Conservation (phyloP, 2,329 filamentous ascomycete genomes). For the Graphium sp. region DNA sequence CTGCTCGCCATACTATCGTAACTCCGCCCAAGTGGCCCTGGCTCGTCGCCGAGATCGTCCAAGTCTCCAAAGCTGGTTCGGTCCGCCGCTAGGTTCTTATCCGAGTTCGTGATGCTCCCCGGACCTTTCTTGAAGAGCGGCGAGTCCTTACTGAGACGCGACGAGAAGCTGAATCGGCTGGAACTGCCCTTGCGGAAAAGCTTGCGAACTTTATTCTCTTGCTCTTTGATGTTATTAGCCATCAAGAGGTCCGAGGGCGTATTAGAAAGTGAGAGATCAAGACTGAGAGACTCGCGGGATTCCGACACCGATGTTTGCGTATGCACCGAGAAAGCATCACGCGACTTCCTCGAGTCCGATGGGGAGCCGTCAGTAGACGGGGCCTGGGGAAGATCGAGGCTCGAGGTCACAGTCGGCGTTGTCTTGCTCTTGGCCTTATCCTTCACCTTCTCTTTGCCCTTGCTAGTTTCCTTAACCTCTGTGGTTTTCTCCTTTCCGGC, state of each 20-base stretch:
- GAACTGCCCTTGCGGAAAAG: constrained; percentile 49
- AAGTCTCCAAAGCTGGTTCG: constrained; percentile 40
- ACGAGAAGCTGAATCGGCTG: constrained; percentile 47
- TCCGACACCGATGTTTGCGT: constrained; percentile 43
- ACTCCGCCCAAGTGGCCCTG: constrained; percentile 25
- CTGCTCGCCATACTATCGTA: constrained; percentile 40
- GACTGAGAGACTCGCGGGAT: constrained; percentile 37
- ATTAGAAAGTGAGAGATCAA: constrained; percentile 39
- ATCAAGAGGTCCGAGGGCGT: constrained; percentile 28
- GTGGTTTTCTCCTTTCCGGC: constrained; percentile 9
- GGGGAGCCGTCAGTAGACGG: constrained; percentile 26
- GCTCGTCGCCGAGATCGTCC: constrained; percentile 32
- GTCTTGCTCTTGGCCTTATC: constrained; percentile 17
- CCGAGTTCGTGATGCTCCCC: constrained; percentile 38
- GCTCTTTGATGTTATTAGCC: constrained; percentile 24
- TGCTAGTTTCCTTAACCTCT: constrained; percentile 15
- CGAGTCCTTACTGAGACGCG: constrained; percentile 35
- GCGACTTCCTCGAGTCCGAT: constrained; percentile 33
- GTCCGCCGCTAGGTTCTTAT: constrained; percentile 36
- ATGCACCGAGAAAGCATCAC: constrained; percentile 38
- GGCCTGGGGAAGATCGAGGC: constrained; percentile 17
- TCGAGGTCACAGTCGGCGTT: constrained; percentile 18
- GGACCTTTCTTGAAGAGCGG: constrained; percentile 41
- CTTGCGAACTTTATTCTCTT: constrained; percentile 41
- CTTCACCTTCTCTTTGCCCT: constrained; percentile 18